Evolutionary conservation across 495 filamentous ascomycete genomes (phyloP), one percentile per base, ranked within the genome.

Genomic region (Evernia prunastri): DNA sequence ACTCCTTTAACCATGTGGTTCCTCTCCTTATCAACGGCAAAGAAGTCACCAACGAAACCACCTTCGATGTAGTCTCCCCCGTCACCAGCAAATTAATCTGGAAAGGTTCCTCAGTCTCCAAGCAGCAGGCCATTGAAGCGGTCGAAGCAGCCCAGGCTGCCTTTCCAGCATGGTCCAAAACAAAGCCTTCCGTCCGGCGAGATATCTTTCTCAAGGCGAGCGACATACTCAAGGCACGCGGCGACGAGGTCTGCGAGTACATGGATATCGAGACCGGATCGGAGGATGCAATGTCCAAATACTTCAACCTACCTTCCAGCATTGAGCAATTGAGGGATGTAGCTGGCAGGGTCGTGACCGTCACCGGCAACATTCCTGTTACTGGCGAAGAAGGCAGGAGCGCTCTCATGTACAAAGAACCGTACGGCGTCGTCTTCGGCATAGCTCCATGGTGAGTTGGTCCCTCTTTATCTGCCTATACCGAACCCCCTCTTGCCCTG

Each of bases 351-450:
- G 80, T 91, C 29, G 72, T 75, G 10, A 74, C 76, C 7, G 75
- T 94, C 13, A 76, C 82, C 36, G 89, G 90, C 4, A 73, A 72
- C 15, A 80, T 91, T 36, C 88, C 89, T 0, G 76, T 78, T 13
- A 76, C 81, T 11, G 68, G 72, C 4, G 72, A 84, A 27, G 76
- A 82, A n/a, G 81, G 81, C 10, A 78, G 77, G 45, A 78, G 80
- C n/a, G 87, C 88, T 0, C 78, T 96, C 69, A 76, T 96, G n/a
- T 75, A 85, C 57, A 89, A 87, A 69, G 88, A 95, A 72, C 91
- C 91, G 7, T 91, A 85, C 67, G 91, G 91, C 25, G 90, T 94
- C 33, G 75, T 92, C 3, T 77, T 96, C 18, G 85, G 82, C 36
- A 90, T 95, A 74, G 91, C 90, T 25, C 91, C 92, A 36, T 96